Evolutionary conservation across 805 yeast species (phyloP), one percentile per base, ranked within the genome.

Genomic region (Ogataea degrootiae): DNA sequence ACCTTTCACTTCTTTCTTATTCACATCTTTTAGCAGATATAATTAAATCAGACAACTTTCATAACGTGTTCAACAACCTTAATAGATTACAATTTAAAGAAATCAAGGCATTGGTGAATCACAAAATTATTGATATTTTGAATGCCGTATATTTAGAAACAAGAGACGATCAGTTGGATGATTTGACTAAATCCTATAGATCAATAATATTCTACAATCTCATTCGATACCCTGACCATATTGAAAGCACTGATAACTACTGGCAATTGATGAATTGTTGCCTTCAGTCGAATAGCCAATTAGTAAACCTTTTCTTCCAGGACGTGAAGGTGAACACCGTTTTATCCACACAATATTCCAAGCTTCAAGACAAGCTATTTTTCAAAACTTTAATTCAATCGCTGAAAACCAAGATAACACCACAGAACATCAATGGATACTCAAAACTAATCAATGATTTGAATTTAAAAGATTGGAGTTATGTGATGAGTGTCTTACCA

Each of bases 231-330:
- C 11, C n/a, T 12, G 43, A 39, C 14, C 17, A 41, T 2, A 43
- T 45, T 9, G 37, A 44, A 4, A 41, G 39, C 9, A 19, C 11
- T 6, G 53, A 57, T 9, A 34, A 17, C 17, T 47, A 39, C 40
- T 57, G 57, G 57, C 48, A 40, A 43, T 39, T 55, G 6, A 19
- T 53, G 16, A 44, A 51, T 21, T 34, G 45, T 1, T 45, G 47
- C 22, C 14, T 56, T 8, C 3, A 23, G 5, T 31, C 46, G 16
- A 43, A 47, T 33, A 33, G 4, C 19, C 39, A 14, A n/a, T 29
- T 46, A 41, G 23, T 43, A 1, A 37, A 39, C 6, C 15, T 14
- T 9, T 41, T 45, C 33, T 53, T 50, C 31, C 23, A 31, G 8
- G 42, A 47, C 15, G 15, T n/a, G 9, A 19, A 15, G 4, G 17